Evolutionary conservation across 2,329 filamentous ascomycete species (phyloP), one percentile per base, ranked within the genome.

Genomic region (Fusarium ambrosium): DNA sequence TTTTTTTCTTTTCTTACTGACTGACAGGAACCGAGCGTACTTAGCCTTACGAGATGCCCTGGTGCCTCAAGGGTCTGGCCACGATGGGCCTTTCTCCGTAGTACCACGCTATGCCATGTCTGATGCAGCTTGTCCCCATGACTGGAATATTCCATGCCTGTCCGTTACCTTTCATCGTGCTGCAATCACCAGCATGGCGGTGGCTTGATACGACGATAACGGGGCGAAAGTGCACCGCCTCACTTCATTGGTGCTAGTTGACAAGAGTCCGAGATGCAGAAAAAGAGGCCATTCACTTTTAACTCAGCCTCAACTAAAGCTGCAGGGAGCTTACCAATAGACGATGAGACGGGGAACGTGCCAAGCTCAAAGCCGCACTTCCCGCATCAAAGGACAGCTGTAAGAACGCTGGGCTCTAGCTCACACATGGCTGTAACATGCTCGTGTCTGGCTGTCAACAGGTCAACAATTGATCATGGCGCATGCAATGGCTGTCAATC

Each of bases 71-170:
- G 58, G 72, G 58, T 62, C 59, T 48, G 34, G 51, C 56, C 36
- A 43, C 41, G 24, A 70, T 72, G 69, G 66, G 32, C 59, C 43
- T 73, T 32, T 62, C 43, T 53, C 61, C 61, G 45, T 66, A 62
- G 64, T 29, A 41, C 29, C 20, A 32, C 59, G 37, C 58, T 61
- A 61, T 41, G 20, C 34, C 20, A 8, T 11, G 32, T 59, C 53
- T 51, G 58, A 62, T 63, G 55, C 53, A 41, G 63, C 61, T 6
- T 68, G 71, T 48, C 58, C 62, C 56, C 64, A 62, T 76, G 73
- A 76, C 74, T 76, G 71, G 73, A 76, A 76, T 74, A 63, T 76
- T 76, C 73, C 56, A 69, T 69, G 24, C 62, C 55, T 58, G 20
- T 39, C 37, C 36, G 55, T 60, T 53, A 34, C 29, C 41, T 62